Evolutionary conservation across 805 yeast species (phyloP), one percentile per base, ranked within the genome.

Genomic region (Metahyphopichia silvanorum): DNA sequence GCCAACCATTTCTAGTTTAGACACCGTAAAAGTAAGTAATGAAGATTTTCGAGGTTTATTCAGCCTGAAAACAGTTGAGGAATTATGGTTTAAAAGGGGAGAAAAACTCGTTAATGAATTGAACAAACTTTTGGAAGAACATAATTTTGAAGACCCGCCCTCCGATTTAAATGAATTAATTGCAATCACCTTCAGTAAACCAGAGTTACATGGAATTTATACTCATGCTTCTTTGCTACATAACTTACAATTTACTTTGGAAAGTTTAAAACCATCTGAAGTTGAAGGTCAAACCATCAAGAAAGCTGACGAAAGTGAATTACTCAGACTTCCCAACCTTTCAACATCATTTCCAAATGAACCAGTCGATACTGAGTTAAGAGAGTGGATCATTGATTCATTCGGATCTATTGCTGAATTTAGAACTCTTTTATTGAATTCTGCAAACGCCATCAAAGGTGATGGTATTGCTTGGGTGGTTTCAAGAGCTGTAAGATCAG

Each of bases 401-500:
- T 88, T 88, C 59, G 96, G 95, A 5, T 78, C 89, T 0, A 40
- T 86, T 7, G 76, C 72, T 11, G 94, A 87, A 53, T 81, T 93
- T 53, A 73, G 83, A 45, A 76, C 84, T 1, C 69, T 86, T 29
- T 57, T 93, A 27, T 51, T 85, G 37, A 74, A 76, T 37, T 78
- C 93, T 1, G 86, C 91, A 8, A 60, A 68, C 31, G 73, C 82
- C 4, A 75, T 87, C 39, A 77, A 82, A 39, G 97, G 98, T 31
- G 91, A 86, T 57, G 98, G 98, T 3, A 79, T 73, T 59, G 84
- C 89, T 8, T 93, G 97, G 93, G 65, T 93, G 13, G 81, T 88
- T 15, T 94, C 91, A 37, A 70, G 69, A 58, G 68, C 55, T 11
- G 54, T 54, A 27, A 13, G 22, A 10, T 17, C 47, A 53, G 43